Evolutionary conservation across 805 yeast species (phyloP), one percentile per base, ranked within the genome.

Genomic region (Metschnikowia drakensbergensis): DNA sequence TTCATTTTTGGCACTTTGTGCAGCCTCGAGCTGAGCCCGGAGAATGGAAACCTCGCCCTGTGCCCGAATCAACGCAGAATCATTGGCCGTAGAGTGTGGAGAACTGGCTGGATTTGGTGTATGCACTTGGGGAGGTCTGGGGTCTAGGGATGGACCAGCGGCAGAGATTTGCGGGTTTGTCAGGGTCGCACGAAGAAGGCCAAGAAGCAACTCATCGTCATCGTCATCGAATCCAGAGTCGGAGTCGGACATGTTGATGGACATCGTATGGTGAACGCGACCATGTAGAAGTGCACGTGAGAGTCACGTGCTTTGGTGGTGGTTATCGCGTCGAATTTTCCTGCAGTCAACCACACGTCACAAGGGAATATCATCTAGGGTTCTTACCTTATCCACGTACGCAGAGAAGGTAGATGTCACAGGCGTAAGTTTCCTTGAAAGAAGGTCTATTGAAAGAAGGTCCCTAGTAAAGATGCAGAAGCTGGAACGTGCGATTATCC

Each of bases 31-130:
- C 56, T 83, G 88, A 7, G 84, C 80, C 47, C 95, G 71, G 13
- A 91, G 70, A 32, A 90, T 83, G 10, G 94, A 83, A 33, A 87
- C 82, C 59, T 91, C 96, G 2, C 97, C 97, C 47, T 79, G 79
- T 4, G 88, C 84, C 32, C 75, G 67, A 47, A 70, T 72, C n/a
- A 82, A 40, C 45, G 43, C 43, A 11, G 34, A n/a, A 11, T 40
- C 32, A n/a, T 10, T 30, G 22, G 29, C 36, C 3, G 7, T n/a
- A 17, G 17, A 17, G 17, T 17, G 17, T 25, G 39, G 29, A n/a
- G 10, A 11, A 11, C 13, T 36, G 10, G n/a, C 11, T 8, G 35
- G 9, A 23, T 30, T 42, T 49, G 47, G 55, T 5, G 50, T 50
- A 11, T 40, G 43, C 36, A 25, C 29, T n/a, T 40, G 36, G 27